Evolutionary conservation across 2,329 filamentous ascomycete species (phyloP).

Genomic region (Clonostachys byssicola): DNA sequence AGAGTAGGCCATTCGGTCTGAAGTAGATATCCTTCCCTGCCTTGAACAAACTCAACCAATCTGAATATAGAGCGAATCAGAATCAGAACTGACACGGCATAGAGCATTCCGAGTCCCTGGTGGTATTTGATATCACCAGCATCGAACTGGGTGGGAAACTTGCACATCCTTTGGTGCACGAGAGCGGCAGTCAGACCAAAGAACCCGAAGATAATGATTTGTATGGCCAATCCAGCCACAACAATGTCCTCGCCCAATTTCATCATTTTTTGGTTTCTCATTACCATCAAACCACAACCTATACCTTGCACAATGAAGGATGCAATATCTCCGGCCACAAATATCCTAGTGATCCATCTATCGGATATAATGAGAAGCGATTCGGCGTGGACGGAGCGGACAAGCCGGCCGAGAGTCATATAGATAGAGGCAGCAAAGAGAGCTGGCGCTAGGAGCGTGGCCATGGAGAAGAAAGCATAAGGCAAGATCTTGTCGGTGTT

Average conservation of each 20-base stretch:
- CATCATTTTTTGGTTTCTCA: constrained; percentile 2
- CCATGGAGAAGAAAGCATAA: constrained; percentile 10
- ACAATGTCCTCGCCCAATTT: constrained; percentile 39
- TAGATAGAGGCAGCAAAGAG: constrained; percentile 40
- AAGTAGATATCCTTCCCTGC: constrained; percentile 28
- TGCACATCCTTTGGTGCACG: constrained; percentile 29
- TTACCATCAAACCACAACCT: constrained; percentile 17
- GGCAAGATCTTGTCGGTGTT: background rate
- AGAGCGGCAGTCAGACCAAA: constrained; percentile 40
- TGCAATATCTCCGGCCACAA: constrained; percentile 21
- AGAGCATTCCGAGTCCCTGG: constrained; percentile 23
- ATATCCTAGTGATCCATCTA: constrained; percentile 21
- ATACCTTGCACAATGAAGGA: constrained; percentile 19
- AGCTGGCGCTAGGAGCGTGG: constrained; percentile 34
- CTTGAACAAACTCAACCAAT: constrained; percentile 37
- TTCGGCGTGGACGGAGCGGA: constrained; percentile 17
- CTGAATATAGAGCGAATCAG: constrained; percentile 36
- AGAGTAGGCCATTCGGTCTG: constrained; percentile 30
- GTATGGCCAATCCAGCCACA: constrained; percentile 49
- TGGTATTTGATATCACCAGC: constrained; percentile 6
- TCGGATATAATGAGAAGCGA: constrained; percentile 10
- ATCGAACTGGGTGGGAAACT: constrained; percentile 16
- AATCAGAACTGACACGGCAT: constrained; percentile 28
- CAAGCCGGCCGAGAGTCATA: constrained; percentile 35
- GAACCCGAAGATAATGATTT: constrained; percentile 47